phyloP scores from a whole-genome alignment of 306 rosid genomes.

The Morella rubra region DNA sequence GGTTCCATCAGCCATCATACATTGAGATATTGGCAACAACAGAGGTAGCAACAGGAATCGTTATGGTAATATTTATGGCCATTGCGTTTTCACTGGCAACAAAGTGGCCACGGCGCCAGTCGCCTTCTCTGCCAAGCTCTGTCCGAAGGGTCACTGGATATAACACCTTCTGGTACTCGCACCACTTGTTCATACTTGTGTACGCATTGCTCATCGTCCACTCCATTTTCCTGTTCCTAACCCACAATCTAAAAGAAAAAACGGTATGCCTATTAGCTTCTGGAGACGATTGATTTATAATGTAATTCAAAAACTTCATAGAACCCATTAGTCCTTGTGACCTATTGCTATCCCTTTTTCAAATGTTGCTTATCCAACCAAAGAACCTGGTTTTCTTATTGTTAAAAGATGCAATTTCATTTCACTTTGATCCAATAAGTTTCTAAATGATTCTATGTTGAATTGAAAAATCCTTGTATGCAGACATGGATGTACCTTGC shows the following conservation, averaged over 20 bases:
- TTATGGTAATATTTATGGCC: constrained; percentile 67
- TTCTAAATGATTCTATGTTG: not conserved
- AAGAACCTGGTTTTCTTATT: not conserved
- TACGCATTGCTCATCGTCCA: constrained; percentile 78
- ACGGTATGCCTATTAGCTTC: constrained; percentile 43
- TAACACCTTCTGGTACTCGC: constrained; percentile 88
- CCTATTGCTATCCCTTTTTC: not conserved
- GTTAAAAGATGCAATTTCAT: not conserved
- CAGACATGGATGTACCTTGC: constrained; percentile 93
- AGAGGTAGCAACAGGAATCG: constrained; percentile 67
- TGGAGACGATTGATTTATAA: not conserved
- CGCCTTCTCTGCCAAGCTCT: constrained; percentile 53
- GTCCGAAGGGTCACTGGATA: constrained; percentile 68
- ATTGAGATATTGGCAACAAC: constrained; percentile 60
- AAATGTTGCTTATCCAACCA: too few relatives aligned
- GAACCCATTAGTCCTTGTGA: too few relatives aligned
- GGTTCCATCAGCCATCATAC: constrained; percentile 75
- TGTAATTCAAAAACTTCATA: too few relatives aligned
- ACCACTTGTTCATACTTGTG: constrained; percentile 82
- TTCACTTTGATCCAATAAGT: not conserved
- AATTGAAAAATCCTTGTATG: constrained; percentile 16
- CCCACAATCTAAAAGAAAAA: constrained; percentile 59
- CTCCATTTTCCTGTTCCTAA: constrained; percentile 85
- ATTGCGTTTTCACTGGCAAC: constrained; percentile 76
- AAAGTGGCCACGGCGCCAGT: constrained; percentile 78